Evolutionary conservation across 371 early-diverging fungal genomes (phyloP).

Genomic region (Mucor racemosus): DNA sequence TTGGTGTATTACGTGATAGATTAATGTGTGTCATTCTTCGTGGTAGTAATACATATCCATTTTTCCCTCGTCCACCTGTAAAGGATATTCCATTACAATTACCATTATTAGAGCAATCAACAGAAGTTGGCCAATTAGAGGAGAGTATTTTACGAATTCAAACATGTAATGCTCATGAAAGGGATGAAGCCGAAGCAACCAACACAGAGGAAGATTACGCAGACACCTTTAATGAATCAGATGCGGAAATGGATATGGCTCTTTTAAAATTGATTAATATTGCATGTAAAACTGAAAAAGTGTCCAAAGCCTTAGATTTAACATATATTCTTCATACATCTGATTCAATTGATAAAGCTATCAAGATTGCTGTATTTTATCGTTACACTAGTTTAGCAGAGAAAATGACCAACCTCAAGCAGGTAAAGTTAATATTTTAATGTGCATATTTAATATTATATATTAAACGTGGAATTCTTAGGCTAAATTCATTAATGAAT

Average conservation of each 20-base stretch:
- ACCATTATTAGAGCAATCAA: constrained; percentile 57
- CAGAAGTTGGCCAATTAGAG: constrained; percentile 61
- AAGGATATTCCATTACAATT: constrained; percentile 74
- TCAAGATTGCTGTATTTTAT: constrained; percentile 77
- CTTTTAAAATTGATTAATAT: constrained; percentile 74
- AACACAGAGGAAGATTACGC: constrained; percentile 45
- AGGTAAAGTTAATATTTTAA: constrained; percentile 40
- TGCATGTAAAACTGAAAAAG: constrained; percentile 75
- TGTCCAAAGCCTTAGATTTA: constrained; percentile 80
- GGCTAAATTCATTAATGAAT: constrained; percentile 13
- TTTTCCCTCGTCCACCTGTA: constrained; percentile 77
- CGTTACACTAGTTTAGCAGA: constrained; percentile 74
- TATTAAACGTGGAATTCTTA: neutral
- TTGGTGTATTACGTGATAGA: constrained; percentile 67
- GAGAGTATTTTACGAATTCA: constrained; percentile 57
- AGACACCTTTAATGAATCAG: constrained; percentile 44
- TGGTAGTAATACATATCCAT: constrained; percentile 61
- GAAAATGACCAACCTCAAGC: constrained; percentile 76
- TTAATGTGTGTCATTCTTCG: constrained; percentile 71
- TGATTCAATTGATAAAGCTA: constrained; percentile 76
- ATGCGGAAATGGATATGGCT: constrained; percentile 79
- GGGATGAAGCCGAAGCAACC: constrained; percentile 56
- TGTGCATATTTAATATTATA: neutral
- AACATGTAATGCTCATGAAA: constrained; percentile 53
- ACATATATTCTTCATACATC: constrained; percentile 59